Conservation (phyloP, 2,329 filamentous ascomycete genomes). For the Pestalotiopsis fici region DNA sequence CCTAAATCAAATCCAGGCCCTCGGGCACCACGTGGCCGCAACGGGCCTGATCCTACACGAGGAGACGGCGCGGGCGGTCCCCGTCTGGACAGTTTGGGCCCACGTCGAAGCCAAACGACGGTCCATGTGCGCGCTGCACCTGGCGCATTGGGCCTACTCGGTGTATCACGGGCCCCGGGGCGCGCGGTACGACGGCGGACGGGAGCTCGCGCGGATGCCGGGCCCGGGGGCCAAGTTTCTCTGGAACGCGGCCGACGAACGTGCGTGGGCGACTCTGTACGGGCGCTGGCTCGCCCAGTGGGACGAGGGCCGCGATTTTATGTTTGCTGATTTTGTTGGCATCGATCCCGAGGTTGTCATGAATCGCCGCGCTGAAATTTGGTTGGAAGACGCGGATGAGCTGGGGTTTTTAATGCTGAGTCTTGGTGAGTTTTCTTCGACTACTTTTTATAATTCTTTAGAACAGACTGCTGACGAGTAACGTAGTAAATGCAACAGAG, state of each 20-base stretch:
- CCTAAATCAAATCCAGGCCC: slow-evolving; percentile 29
- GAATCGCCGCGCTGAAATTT: slow-evolving; percentile 33
- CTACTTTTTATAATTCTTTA: not conserved
- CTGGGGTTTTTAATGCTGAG: slow-evolving; percentile 39
- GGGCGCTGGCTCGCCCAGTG: slow-evolving; percentile 33
- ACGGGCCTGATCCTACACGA: slow-evolving; percentile 35
- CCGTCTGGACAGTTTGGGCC: slow-evolving; percentile 36
- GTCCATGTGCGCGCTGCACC: slow-evolving; percentile 33
- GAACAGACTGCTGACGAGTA: not conserved
- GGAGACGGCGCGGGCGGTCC: slow-evolving; percentile 29
- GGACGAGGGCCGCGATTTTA: slow-evolving; percentile 24
- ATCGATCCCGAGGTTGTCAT: slow-evolving; percentile 30
- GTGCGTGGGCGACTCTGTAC: slow-evolving; percentile 34
- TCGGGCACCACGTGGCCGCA: slow-evolving; percentile 29
- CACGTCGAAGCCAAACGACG: slow-evolving; percentile 59
- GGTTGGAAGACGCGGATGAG: slow-evolving; percentile 43
- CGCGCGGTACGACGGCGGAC: slow-evolving; percentile 32
- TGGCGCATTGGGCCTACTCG: slow-evolving; percentile 39
- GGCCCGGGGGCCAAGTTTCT: slow-evolving; percentile 37
- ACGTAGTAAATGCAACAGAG: not conserved
- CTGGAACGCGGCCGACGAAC: slow-evolving; percentile 33
- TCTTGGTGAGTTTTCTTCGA: slow-evolving; percentile 18
- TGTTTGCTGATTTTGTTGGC: slow-evolving; percentile 31
- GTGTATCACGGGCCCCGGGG: slow-evolving; percentile 27
- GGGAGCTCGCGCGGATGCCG: slow-evolving; percentile 37